A percentile compares a stretch with the other conserved stretches of the same genome.
Conservation (phyloP, 306 rosid genomes). For the Canavalia gladiata region DNA sequence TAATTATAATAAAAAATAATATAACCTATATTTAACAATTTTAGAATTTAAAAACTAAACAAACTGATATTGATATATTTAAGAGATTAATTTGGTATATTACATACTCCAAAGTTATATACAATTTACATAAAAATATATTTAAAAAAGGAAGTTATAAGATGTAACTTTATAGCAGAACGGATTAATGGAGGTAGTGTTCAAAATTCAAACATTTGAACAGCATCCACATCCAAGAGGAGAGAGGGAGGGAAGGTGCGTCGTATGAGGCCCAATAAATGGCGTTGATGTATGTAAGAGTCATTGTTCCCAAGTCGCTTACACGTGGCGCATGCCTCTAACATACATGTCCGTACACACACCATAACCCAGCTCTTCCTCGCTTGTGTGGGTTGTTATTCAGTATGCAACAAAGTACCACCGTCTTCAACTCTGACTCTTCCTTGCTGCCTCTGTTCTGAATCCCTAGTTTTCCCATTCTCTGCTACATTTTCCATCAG, state of each 20-base stretch:
- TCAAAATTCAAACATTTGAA: slow-evolving; percentile 41
- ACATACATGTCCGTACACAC: not conserved
- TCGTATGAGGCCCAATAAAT: not conserved
- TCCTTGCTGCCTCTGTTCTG: not conserved
- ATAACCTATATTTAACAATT: too few species aligned
- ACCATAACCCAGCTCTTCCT: too few species aligned
- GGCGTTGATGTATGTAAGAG: not conserved
- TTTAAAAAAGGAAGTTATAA: too few species aligned
- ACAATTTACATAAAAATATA: too few species aligned
- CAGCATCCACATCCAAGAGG: not conserved
- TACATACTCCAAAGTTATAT: too few species aligned
- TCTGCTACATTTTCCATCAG: not conserved
- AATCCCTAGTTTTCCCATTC: not conserved
- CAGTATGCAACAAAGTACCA: not conserved
- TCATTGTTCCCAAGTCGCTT: not conserved
- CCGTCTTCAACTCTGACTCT: not conserved
- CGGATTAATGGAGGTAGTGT: not conserved
- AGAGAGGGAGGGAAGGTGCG: not conserved
- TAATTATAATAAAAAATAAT: too few species aligned
- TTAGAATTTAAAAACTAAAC: too few species aligned
- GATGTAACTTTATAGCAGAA: not conserved
- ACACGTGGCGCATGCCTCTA: not conserved
- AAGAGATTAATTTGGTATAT: too few species aligned
- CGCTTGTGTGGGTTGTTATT: too few species aligned
- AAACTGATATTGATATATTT: too few species aligned